A percentile compares a stretch with the other conserved stretches of the same genome.
phyloP scores from a whole-genome alignment of 2,329 filamentous ascomycete species.

The Fusarium sp. region DNA sequence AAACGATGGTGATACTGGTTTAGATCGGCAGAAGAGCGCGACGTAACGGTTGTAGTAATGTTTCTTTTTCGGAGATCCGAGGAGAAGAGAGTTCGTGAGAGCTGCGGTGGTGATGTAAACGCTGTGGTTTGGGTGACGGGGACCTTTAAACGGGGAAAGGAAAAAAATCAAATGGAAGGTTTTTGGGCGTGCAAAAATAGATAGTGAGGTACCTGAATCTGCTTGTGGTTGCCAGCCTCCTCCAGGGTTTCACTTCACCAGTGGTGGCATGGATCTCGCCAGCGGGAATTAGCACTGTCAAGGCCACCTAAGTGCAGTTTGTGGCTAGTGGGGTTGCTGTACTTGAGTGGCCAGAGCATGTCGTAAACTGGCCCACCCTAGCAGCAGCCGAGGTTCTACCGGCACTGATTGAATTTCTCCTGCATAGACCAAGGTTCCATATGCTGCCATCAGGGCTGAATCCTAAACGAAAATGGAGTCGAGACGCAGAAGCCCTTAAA shows the following conservation, averaged over 20 bases:
- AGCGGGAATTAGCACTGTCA: slow-evolving; percentile 34
- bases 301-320: slow-evolving; percentile 27
- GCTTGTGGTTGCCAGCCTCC: slow-evolving; percentile 16
- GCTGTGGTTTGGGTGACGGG: slow-evolving; percentile 39
- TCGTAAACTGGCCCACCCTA: slow-evolving; percentile 30
- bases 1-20: slow-evolving; percentile 34
- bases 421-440: slow-evolving; percentile 17
- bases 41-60: slow-evolving; percentile 25
- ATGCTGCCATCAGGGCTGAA: slow-evolving; percentile 49
- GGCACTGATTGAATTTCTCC: slow-evolving; percentile 32
- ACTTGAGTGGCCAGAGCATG: slow-evolving; percentile 26
- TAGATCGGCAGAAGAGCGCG: slow-evolving; percentile 35
- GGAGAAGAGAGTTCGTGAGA: slow-evolving; percentile 41
- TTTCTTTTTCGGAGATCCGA: slow-evolving; percentile 33
- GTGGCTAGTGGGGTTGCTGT: slow-evolving; percentile 37
- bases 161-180: slow-evolving; percentile 50
- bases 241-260: slow-evolving; percentile 19
- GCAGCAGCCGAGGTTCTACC: slow-evolving; percentile 48
- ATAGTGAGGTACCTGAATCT: slow-evolving; percentile 41
- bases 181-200: slow-evolving; percentile 49
- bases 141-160: slow-evolving; percentile 42
- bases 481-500: slow-evolving; percentile 28
- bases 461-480: slow-evolving; percentile 47
- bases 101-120: slow-evolving; percentile 47
- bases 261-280: slow-evolving; percentile 8